Evolutionary conservation across 139 green algal genomes (phyloP).

Genomic region (Pleodorina starrii): DNA sequence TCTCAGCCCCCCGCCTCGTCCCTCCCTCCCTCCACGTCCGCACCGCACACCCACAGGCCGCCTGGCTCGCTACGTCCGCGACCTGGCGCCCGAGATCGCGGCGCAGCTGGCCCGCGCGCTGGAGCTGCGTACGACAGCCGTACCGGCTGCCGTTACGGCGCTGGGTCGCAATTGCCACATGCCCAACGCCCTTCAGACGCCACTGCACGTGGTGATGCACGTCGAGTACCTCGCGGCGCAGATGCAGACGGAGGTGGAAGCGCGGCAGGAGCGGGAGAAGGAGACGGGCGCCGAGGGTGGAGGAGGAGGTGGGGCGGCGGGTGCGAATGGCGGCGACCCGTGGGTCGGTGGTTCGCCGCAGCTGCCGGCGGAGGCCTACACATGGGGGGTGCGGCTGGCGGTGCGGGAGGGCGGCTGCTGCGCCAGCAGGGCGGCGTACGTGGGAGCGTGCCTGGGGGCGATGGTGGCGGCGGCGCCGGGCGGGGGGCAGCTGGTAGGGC

Average conservation of each 20-base stretch:
- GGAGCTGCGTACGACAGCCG: slow-evolving; percentile 40
- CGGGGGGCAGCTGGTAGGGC: neutral
- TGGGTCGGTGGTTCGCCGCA: neutral
- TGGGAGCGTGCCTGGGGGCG: slow-evolving; percentile 61
- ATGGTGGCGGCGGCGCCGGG: slow-evolving; percentile 28
- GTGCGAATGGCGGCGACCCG: neutral
- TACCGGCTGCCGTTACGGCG: slow-evolving; percentile 27
- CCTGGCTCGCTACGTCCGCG: neutral
- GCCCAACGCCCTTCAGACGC: slow-evolving; percentile 71
- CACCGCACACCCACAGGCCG: slow-evolving; percentile 38
- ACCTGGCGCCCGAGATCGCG: slow-evolving; percentile 44
- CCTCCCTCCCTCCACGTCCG: too few species aligned
- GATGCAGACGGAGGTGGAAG: too few species aligned
- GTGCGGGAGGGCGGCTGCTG: slow-evolving; percentile 71
- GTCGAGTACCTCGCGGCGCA: slow-evolving; percentile 51
- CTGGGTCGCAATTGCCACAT: slow-evolving; percentile 80
- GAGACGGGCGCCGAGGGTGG: too few species aligned
- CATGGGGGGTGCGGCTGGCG: slow-evolving; percentile 54
- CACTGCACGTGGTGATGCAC: slow-evolving; percentile 68
- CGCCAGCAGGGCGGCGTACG: slow-evolving; percentile 64
- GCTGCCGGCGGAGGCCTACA: slow-evolving; percentile 30
- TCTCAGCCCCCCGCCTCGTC: too few species aligned
- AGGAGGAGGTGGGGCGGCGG: too few species aligned
- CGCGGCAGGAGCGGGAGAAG: too few species aligned
- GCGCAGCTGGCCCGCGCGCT: slow-evolving; percentile 32